phyloP scores from a whole-genome alignment of 345 rosid genomes.

The Cardiospermum halicacabum region DNA sequence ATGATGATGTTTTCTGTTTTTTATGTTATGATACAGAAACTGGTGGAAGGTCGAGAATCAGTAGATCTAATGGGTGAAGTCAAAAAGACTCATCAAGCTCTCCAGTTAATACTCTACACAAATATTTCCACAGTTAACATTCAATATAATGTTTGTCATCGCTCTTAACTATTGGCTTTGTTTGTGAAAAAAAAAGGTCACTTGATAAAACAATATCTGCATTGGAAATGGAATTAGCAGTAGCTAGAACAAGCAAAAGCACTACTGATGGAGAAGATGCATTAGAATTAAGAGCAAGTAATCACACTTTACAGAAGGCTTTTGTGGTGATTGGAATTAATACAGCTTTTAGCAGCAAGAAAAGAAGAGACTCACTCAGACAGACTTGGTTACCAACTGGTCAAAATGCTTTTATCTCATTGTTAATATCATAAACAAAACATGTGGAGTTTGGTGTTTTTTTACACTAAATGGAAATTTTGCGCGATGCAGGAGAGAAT shows the following conservation, averaged over 20 bases:
- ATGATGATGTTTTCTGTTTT: neutral
- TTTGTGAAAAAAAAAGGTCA: slow-evolving; percentile 31
- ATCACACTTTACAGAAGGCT: slow-evolving; percentile 51
- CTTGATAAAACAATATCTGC: slow-evolving; percentile 65
- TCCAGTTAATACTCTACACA: slow-evolving; percentile 38
- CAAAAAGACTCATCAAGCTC: slow-evolving; percentile 61
- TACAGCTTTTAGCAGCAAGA: slow-evolving; percentile 89
- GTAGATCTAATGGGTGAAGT: slow-evolving; percentile 66
- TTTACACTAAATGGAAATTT: neutral
- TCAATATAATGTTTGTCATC: no score
- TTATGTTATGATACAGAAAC: slow-evolving; percentile 31
- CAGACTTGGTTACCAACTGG: slow-evolving; percentile 85
- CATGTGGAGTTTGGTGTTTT: no score
- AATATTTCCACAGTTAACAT: no score
- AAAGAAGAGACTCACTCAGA: slow-evolving; percentile 71
- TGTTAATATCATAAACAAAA: no score
- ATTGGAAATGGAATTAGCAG: slow-evolving; percentile 63
- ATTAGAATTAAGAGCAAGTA: slow-evolving; percentile 20
- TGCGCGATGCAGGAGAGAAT: slow-evolving; percentile 48
- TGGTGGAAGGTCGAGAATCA: slow-evolving; percentile 50
- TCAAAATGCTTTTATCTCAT: no score
- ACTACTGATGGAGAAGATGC: slow-evolving; percentile 15
- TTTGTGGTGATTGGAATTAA: slow-evolving; percentile 84
- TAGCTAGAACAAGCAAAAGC: slow-evolving; percentile 30
- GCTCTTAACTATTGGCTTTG: neutral